Base-by-base conservation (phyloP, 768 basidiomycete species). In the Lactarius evosmus region DNA sequence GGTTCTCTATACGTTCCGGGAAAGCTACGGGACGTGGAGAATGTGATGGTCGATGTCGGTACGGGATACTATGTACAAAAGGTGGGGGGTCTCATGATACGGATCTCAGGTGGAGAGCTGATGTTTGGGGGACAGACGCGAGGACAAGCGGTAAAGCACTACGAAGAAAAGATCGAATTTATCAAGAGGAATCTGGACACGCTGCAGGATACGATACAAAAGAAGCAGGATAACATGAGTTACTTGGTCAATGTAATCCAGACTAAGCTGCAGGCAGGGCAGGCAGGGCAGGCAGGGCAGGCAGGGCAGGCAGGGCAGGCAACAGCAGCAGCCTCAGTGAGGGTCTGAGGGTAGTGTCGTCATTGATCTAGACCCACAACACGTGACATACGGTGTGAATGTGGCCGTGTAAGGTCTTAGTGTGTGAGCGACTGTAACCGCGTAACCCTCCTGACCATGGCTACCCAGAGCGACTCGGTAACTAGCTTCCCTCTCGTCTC, bases 11-110 rank as follows among this genome's bases (percentile, higher is more conserved):
- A 98, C 72, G 90, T 98, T 29, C 95, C 96, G 2, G 97, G 95
- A 22, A 93, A 87, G 75, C 80, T 98, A 53, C 80, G 79, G 46
- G 90, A 97, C 71, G 75, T 84, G 0, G 89, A 94, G 51, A 83
- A 93, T 69, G 95, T 99, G 53, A 87, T 98, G 66, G 85, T 98
- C 41, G 97, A 99, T 73, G 82, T 98, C 30, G 97, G 97, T 1
- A 98, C 96, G 0, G 96, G 97, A 0, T 99, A 98, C 75, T 98
- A 88, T 69, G 91, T 98, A 19, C 87, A 92, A 76, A 99, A 98
- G 83, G 97, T 93, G 53, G 50, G 78, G 14, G 16, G 25, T 53
- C 50, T 19, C 22, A 3, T 7, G 51, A 29, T 6, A 0, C n/a
- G 11, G 41, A 34, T 30, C 14, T 30, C 11, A 7, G 60, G 25